Evolutionary conservation across 2,329 filamentous ascomycete species (phyloP).

Genomic region (Cordyceps cicadae): DNA sequence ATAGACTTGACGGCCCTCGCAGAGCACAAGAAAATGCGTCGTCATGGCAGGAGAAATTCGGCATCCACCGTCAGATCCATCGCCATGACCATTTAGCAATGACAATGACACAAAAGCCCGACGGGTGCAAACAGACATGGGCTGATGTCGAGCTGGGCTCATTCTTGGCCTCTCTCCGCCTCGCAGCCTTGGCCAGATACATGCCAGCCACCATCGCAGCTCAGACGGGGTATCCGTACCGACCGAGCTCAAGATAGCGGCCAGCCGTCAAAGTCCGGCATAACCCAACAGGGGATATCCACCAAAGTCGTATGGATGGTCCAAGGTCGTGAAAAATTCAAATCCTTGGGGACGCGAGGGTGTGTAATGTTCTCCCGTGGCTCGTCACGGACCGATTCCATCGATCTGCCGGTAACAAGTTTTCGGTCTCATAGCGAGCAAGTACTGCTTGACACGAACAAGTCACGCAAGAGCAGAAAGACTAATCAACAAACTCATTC

Average conservation of each 20-base stretch:
- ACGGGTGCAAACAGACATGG: background rate
- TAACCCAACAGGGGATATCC: background rate
- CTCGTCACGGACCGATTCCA: background rate
- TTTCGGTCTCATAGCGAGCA: background rate
- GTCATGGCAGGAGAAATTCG: background rate
- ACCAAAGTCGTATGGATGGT: background rate
- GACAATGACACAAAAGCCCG: background rate
- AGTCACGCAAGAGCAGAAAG: background rate
- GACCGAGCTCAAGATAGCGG: background rate
- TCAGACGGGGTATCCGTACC: background rate
- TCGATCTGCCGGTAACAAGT: background rate
- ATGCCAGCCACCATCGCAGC: background rate
- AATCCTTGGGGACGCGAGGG: background rate
- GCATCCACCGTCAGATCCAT: background rate
- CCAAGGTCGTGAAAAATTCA: background rate
- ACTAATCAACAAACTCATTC: background rate
- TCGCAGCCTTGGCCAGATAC: background rate
- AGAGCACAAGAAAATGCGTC: background rate
- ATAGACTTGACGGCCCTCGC: background rate
- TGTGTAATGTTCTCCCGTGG: background rate
- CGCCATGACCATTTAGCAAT: background rate
- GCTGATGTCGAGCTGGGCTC: background rate
- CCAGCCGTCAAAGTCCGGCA: background rate
- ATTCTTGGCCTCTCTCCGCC: background rate
- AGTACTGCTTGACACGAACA: too few relatives aligned